These are phyloP conservation scores for Puccinia brachypodii DNA, from an alignment of 1,284 basidiomycete genomes.

Conservation along the genomic window DNA sequence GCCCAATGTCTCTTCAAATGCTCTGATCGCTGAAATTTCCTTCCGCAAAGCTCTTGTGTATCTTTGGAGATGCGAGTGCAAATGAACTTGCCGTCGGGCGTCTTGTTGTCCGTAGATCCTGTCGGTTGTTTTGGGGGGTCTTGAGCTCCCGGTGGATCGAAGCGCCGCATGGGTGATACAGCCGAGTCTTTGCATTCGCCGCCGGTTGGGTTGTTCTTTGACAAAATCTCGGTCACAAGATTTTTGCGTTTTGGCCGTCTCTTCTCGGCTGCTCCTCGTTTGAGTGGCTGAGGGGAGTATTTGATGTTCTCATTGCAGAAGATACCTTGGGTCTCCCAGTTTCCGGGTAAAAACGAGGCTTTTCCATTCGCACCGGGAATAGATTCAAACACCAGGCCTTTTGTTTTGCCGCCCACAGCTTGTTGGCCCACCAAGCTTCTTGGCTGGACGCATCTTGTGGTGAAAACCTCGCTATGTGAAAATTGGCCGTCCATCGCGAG, in stretches of 20 bases:
- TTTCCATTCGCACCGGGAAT: neutral
- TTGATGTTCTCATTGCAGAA: neutral
- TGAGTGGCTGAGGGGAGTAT: neutral
- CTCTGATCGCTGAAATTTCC: slow-evolving; percentile 24
- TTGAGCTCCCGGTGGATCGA: neutral
- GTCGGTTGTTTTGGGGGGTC: neutral
- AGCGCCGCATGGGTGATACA: neutral
- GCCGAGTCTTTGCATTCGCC: neutral
- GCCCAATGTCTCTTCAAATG: slow-evolving; percentile 26
- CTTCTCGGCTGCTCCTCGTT: neutral
- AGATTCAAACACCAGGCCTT: neutral
- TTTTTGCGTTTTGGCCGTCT: neutral
- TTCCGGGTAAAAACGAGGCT: slow-evolving; percentile 27
- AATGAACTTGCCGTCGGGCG: neutral
- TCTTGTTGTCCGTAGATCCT: neutral
- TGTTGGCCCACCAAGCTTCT: neutral
- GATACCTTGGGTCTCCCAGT: slow-evolving; percentile 11
- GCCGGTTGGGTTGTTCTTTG: neutral
- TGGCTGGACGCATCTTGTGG: slow-evolving; percentile 13
- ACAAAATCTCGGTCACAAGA: too few relatives aligned
- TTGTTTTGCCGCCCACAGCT: neutral
- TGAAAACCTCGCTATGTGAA: slow-evolving; percentile 2
- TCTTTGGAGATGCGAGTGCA: neutral
- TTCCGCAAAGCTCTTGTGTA: neutral
- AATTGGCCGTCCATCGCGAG: neutral